Evolutionary conservation across 805 yeast genomes (phyloP).

Genomic region (Isabelozyma gotoi): DNA sequence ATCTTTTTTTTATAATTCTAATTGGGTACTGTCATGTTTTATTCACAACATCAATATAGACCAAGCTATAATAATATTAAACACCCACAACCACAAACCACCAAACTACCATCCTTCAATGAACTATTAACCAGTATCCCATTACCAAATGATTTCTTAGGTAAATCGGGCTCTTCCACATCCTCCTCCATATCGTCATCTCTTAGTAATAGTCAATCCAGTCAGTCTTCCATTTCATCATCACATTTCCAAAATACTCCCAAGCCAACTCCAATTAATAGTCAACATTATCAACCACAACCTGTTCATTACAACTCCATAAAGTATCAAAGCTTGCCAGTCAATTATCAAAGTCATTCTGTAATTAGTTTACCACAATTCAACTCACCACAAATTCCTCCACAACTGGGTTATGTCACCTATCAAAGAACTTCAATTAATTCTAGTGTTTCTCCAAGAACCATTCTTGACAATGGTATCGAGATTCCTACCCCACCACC

Average conservation of each 20-base stretch:
- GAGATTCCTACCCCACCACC: constrained; percentile 5
- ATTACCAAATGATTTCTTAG: constrained; percentile 15
- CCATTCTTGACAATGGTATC: neutral
- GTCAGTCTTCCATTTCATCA: too few relatives aligned
- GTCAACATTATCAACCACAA: constrained; percentile 1
- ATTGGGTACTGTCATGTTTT: neutral
- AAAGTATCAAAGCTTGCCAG: neutral
- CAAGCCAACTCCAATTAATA: neutral
- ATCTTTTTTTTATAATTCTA: neutral
- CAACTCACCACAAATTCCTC: neutral
- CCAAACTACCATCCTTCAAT: constrained; percentile 29
- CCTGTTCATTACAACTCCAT: neutral
- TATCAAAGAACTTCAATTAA: neutral
- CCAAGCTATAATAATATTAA: constrained; percentile 1
- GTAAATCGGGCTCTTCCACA: neutral
- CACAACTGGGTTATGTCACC: constrained; percentile 1
- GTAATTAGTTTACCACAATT: neutral
- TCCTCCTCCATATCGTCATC: neutral
- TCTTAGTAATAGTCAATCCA: neutral
- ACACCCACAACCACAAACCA: constrained; percentile 10
- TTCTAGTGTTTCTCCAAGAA: neutral
- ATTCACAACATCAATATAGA: neutral
- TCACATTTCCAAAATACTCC: neutral
- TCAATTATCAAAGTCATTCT: neutral
- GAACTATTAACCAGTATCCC: constrained; percentile 34